Evolutionary conservation across 192 early-diverging fungal genomes (phyloP), one percentile per base, ranked within the genome.

Genomic region (Umbelopsis sp.): DNA sequence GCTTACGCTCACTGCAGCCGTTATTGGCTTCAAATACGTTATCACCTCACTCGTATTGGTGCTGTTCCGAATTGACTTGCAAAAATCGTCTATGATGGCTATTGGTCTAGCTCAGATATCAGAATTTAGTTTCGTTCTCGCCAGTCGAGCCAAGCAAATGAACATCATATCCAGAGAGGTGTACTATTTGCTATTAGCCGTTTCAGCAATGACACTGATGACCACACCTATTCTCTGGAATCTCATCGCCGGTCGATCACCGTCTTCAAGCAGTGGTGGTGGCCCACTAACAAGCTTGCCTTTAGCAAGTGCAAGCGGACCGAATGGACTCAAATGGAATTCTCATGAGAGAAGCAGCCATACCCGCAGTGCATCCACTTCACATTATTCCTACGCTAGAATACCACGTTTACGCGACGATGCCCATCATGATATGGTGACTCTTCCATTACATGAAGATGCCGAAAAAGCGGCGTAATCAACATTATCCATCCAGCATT

Each of bases 101-200:
- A 64, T 87, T 67, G 87, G 87, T 7, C 45, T 88, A 49, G 77
- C 82, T 6, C 86, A 88, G 49, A 85, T 88, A 30, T 81, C 80
- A 8, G 87, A 88, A 68, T 88, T 89, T 52, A 78, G 72, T 3
- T 88, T 88, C 83, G 85, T 88, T 0, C 68, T 88, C 6, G 85
- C 85, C 10, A 81, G 81, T 47, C 71, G 79, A 35, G 86, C 87
- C 12, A 88, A 88, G 69, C 73, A 78, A 75, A 75, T 81, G 13
- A 64, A 69, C 11, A 80, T 87, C 41, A 85, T 88, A 21, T 74
- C 79, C 2, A 74, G 87, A 0, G 87, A 88, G 64, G 78, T 78
- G 4, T 88, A 80, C 71, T 88, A 87, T 71, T 49, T 87, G 22
- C 53, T 88, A 41, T 50, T 88, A 10, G 85, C 85, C 12, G 69